Evolutionary conservation across 2,329 filamentous ascomycete genomes (phyloP), one percentile per base, ranked within the genome.

Genomic region (Colletotrichum cuscutae): DNA sequence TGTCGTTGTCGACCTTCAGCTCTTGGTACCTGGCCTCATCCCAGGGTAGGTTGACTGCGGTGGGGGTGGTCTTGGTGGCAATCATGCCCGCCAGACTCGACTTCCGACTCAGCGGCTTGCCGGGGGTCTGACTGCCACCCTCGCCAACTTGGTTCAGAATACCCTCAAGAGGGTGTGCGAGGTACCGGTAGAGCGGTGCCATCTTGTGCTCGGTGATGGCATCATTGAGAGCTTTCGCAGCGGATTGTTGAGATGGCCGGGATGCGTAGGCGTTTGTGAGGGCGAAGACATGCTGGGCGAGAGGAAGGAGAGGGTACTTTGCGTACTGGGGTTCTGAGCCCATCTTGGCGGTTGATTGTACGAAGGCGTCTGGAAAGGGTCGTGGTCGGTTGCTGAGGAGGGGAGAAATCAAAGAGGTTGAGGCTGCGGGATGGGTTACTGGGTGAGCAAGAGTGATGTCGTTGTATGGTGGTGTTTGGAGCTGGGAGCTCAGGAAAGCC

Each of bases 231-330:
- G 88, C 87, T 84, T 94, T 93, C 76, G 92, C 88, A 52, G 94
- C 91, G 68, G 89, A 84, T 83, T 95, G 91, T 84, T 95, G 94
- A 72, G 88, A 84, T 71, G 85, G 76, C 80, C 89, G 88, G 73
- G 91, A 85, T 77, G 94, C 90, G 77, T 93, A 92, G 77, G 93
- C 90, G 83, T 95, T 95, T 81, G 93, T 95, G 85, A 97, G 89
- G 80, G 92, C 92, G 86, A 97, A 97, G 84, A 97, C 94, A 82
- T 95, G 91, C 86, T 97, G 94, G 75, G 93, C 90, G 79, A 97
- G 89, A 77, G 93, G 90, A 81, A 97, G 90, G 83, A 95, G 88
- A 74, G 94, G 94, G 86, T 93, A 96, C 84, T 94, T 94, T 79
- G 93, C 92, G 85, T 95, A 95, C 84, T 95, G 94, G 77, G 93